Evolutionary conservation across 164 flowering plant species (phyloP), one percentile per base, ranked within the genome.

Genomic region (Stephania cephalantha): DNA sequence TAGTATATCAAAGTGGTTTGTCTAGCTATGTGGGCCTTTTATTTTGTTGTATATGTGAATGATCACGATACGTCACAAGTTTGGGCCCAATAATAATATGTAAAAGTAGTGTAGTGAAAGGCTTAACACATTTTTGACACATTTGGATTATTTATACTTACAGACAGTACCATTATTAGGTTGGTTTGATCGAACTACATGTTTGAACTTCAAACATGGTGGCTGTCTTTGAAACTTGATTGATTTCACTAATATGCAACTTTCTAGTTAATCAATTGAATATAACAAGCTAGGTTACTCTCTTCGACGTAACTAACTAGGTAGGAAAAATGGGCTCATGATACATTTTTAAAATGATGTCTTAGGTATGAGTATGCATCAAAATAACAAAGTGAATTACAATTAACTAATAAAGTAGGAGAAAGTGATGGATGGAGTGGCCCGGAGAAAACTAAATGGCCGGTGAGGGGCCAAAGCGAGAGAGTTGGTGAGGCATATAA

Each of bases 181-280:
- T 35, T 35, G 42, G 42, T 35, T 35, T 35, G 42, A 35, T 35
- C 42, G 42, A 35, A 35, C 42, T 2, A 35, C 42, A 4, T 35
- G 42, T 35, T 50, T 58, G 64, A 58, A 58, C n/a, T 58, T 58
- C 64, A 5, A 58, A 58, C 13, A 58, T 58, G 64, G 20, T 58
- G 64, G 64, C 64, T 15, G 64, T 58, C 64, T 58, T 58, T 58
- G 20, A 58, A 58, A 58, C 64, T 58, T 58, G 64, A 58, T 58
- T 18, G 20, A 35, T 35, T 35, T 35, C 20, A 13, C 20, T 58
- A 12, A 3, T 15, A 58, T 58, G 64, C 20, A 58, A 55, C 63
- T 55, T 55, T 55, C 17, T 55, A 55, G 42, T 35, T 35, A 35
- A 35, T 35, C 42, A 35, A 35, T 35, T 55, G 11, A 48, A 8